Conservation (phyloP, 495 filamentous ascomycete genomes). For the Hypoxylon perforatum region DNA sequence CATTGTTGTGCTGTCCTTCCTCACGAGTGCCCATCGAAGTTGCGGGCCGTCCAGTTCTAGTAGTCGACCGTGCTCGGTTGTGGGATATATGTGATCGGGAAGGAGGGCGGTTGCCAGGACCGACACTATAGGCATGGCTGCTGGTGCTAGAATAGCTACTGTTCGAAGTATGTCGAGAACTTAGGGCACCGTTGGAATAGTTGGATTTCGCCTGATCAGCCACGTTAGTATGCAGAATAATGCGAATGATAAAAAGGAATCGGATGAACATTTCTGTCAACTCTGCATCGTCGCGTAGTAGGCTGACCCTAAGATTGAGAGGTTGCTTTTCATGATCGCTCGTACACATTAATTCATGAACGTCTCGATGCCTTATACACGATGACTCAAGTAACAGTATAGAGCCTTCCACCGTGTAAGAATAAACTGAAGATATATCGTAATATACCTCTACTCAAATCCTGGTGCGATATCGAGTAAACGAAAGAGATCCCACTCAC, state of each 20-base stretch:
- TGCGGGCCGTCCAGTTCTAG: constrained; percentile 63
- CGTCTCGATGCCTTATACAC: constrained; percentile 9
- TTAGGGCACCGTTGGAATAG: constrained; percentile 35
- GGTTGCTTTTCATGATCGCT: not conserved
- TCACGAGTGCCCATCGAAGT: constrained; percentile 68
- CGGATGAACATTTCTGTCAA: not conserved
- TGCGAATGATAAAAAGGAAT: not conserved
- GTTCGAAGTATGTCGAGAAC: constrained; percentile 60
- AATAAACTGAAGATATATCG: not conserved
- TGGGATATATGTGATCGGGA: constrained; percentile 58
- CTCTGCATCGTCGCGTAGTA: not conserved
- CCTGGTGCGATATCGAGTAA: not conserved
- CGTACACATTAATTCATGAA: constrained; percentile 7
- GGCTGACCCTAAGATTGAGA: not conserved
- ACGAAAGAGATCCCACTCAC: constrained; percentile 27
- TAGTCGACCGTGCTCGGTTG: constrained; percentile 55
- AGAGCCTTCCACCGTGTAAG: not conserved
- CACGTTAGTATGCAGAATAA: constrained; percentile 14
- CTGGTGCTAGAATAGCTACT: constrained; percentile 61
- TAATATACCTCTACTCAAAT: not conserved
- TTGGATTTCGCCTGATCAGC: constrained; percentile 26
- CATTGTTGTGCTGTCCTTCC: constrained; percentile 65
- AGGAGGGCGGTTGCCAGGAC: constrained; percentile 62
- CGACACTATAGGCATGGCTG: constrained; percentile 67
- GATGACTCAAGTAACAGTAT: not conserved